Conservation (phyloP, 2,329 filamentous ascomycete species). For the Exophiala phaeomuriformis region DNA sequence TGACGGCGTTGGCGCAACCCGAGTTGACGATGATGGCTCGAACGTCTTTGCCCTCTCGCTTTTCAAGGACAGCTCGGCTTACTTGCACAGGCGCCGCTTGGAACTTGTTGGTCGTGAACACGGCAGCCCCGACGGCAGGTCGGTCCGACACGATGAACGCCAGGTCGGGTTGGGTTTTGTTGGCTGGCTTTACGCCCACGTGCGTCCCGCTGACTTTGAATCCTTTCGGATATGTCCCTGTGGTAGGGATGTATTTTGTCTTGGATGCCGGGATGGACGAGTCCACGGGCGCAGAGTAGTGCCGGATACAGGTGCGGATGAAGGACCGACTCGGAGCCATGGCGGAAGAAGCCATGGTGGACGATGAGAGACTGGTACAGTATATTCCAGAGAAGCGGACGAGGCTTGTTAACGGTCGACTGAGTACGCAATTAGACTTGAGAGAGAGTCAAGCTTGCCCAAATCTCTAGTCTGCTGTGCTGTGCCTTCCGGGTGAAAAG, state of each 20-base stretch:
- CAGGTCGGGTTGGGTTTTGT: conserved; percentile 85
- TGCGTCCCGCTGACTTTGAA: conserved; percentile 81
- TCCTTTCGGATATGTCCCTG: conserved; percentile 80
- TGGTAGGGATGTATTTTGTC: conserved; percentile 79
- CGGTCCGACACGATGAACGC: conserved; percentile 79
- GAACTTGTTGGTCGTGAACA: conserved; percentile 98
- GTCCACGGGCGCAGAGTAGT: conserved; percentile 42
- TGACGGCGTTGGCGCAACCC: conserved; percentile 94
- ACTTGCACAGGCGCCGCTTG: conserved; percentile 92
- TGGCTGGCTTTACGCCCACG: conserved; percentile 87
- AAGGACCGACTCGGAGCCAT: conserved; percentile 9
- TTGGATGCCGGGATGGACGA: conserved; percentile 65
- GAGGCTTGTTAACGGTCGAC: background rate
- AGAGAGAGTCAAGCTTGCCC: too few relatives aligned
- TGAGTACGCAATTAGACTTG: background rate
- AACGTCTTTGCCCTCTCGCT: conserved; percentile 60
- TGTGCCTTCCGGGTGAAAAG: too few relatives aligned
- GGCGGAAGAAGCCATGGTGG: conserved; percentile 9
- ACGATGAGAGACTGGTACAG: background rate
- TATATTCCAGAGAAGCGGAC: too few relatives aligned
- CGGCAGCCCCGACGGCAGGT: conserved; percentile 79
- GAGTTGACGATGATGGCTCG: conserved; percentile 86
- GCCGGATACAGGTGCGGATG: conserved; percentile 17
- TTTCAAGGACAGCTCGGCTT: conserved; percentile 63
- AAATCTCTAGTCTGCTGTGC: too few relatives aligned